Evolutionary conservation across 371 early-diverging fungal genomes (phyloP), one percentile per base, ranked within the genome.

Genomic region (Rhizopus sp.): DNA sequence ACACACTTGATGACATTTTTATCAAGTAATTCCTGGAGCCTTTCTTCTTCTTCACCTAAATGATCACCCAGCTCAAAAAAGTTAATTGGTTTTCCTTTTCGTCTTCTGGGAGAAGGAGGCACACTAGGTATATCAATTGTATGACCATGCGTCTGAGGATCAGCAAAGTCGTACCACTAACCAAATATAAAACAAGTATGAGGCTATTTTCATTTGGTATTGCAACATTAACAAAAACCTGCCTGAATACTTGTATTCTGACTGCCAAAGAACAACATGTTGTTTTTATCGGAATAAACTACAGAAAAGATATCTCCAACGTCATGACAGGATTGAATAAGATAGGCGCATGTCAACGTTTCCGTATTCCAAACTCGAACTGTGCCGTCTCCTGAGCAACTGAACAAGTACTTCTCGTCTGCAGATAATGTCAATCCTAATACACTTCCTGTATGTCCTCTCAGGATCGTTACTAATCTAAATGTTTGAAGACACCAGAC

Each of bases 181-280:
- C 23, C 23, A 23, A 23, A 23, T 23, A 23, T 30, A 46, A 40
- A 23, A 45, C 9, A 16, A 13, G 29, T 4, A 38, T 12, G 17
- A 33, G 30, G 31, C 42, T 56, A 30, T 44, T 17, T 47, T 16
- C 34, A 35, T 31, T 13, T 31, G 12, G 10, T 35, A 37, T 29
- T 34, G 32, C 33, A 34, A 50, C 9, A 39, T 12, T n/a, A 39
- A n/a, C n/a, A 39, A 39, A 39, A 15, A 41, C 8, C 31, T 80
- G 82, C 87, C 78, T 91, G 91, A 53, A 92, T 87, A 61, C 89
- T 88, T 2, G 93, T 89, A 64, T 92, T 89, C 62, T 91, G 90
- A 56, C 90, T 89, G 0, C 93, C 93, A 57, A 92, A 82, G 42
- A 81, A 87, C 50, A 92, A 60, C 7, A 71, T 80, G 12, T 85